phyloP scores from a whole-genome alignment of 1,284 basidiomycete genomes.

The Sanguinoderma infundibulare region DNA sequence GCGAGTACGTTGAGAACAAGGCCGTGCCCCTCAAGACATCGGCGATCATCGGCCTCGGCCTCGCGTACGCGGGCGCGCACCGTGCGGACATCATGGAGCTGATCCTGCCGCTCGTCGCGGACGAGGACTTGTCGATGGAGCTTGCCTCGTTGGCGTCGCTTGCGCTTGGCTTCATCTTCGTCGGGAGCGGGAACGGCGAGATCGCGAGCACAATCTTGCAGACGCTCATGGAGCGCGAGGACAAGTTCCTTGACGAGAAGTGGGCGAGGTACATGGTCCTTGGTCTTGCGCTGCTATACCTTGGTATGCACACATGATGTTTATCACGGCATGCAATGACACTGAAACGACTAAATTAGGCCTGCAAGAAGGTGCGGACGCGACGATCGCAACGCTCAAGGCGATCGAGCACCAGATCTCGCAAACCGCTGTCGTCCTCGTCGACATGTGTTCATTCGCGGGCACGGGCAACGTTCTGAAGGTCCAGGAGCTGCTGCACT shows the following conservation, averaged over 20 bases:
- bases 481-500: constrained; percentile 91
- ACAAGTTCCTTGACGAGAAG: constrained; percentile 83
- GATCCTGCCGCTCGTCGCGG: constrained; percentile 81
- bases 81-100: constrained; percentile 85
- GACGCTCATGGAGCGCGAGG: constrained; percentile 88
- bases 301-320: constrained; percentile 59
- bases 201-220: constrained; percentile 91
- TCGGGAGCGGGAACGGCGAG: constrained; percentile 95
- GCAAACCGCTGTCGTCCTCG: constrained; percentile 90
- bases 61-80: constrained; percentile 94
- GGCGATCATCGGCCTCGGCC: constrained; percentile 89
- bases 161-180: constrained; percentile 93
- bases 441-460: constrained; percentile 94
- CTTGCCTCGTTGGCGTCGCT: constrained; percentile 87
- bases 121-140: constrained; percentile 88
- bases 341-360: constrained; percentile 50
- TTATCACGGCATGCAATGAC: neutral
- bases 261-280: constrained; percentile 94
- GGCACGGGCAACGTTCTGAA: constrained; percentile 97
- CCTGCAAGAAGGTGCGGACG: constrained; percentile 90
- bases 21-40: constrained; percentile 85
- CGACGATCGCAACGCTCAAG: constrained; percentile 94
- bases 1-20: constrained; percentile 91
- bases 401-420: constrained; percentile 94
- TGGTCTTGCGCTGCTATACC: constrained; percentile 90